Percentiles rank a stretch among this genome's conserved stretches.
These are phyloP conservation scores for Arthrobotrys entomopaga DNA, from an alignment of 2,329 filamentous ascomycete genomes.

Conservation along the genomic window DNA sequence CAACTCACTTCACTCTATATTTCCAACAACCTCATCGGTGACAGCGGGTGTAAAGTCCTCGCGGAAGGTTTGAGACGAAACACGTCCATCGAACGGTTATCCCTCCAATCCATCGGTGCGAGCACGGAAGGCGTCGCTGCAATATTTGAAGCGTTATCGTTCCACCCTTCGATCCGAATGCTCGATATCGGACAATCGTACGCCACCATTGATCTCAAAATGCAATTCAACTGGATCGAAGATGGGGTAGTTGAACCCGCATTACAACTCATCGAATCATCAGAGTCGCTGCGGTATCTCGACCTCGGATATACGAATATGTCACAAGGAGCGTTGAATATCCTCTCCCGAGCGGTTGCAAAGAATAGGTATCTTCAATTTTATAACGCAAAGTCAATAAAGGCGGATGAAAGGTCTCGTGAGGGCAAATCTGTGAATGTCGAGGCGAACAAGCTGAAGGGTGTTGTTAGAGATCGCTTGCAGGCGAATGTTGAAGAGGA, in stretches of 20 bases:
- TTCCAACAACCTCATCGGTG: conserved; percentile 49
- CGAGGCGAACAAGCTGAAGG: conserved; percentile 26
- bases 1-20: conserved; percentile 49
- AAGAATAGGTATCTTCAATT: conserved; percentile 30
- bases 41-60: conserved; percentile 38
- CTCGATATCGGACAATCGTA: conserved; percentile 66
- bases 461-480: conserved; percentile 17
- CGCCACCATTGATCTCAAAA: conserved; percentile 64
- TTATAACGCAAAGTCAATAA: conserved; percentile 39
- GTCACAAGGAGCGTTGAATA: conserved; percentile 33
- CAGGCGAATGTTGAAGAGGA: conserved; percentile 29
- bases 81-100: conserved; percentile 63
- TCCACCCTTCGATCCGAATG: conserved; percentile 60
- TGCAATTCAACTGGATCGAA: conserved; percentile 66
- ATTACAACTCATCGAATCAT: conserved; percentile 60
- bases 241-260: conserved; percentile 62
- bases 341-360: conserved; percentile 25
- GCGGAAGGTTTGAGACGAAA: conserved; percentile 39
- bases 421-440: conserved; percentile 26
- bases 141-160: conserved; percentile 59
- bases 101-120: conserved; percentile 61
- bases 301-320: conserved; percentile 62
- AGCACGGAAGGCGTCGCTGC: conserved; percentile 62
- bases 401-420: conserved; percentile 17
- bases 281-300: conserved; percentile 62